phyloP scores from a whole-genome alignment of 2,329 filamentous ascomycete genomes.

The Penicillium hordei region DNA sequence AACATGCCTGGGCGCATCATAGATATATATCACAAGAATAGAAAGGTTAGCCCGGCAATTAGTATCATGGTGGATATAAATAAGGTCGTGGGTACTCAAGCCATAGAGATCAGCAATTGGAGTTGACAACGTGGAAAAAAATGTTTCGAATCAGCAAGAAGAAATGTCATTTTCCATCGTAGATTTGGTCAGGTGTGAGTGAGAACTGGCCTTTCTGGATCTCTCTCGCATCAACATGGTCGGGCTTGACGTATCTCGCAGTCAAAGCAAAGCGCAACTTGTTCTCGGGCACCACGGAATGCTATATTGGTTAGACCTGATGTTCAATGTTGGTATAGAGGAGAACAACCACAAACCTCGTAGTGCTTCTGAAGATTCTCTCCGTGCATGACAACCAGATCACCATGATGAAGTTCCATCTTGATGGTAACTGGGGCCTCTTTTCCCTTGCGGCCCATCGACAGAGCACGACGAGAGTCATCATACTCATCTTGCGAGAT shows the following conservation, averaged over 20 bases:
- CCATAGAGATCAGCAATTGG: background rate
- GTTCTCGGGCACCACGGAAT: constrained; percentile 32
- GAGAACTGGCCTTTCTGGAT: constrained; percentile 31
- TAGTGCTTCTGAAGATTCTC: constrained; percentile 55
- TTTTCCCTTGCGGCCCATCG: constrained; percentile 26
- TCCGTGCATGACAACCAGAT: constrained; percentile 60
- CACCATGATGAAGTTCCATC: constrained; percentile 55
- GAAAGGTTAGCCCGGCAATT: background rate
- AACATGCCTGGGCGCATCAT: background rate
- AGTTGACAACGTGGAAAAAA: no score
- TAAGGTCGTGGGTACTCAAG: background rate
- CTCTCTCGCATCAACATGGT: constrained; percentile 22
- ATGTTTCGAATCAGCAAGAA: background rate
- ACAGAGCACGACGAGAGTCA: constrained; percentile 24
- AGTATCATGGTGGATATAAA: background rate
- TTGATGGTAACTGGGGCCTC: constrained; percentile 38
- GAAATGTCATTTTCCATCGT: constrained; percentile 29
- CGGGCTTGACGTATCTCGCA: constrained; percentile 34
- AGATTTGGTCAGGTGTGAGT: constrained; percentile 27
- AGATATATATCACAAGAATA: background rate
- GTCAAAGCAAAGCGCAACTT: constrained; percentile 40
- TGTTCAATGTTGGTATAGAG: background rate
- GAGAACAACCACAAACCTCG: constrained; percentile 39
- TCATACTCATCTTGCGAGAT: constrained; percentile 27
- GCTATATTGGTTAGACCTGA: constrained; percentile 23